phyloP scores from a whole-genome alignment of 176 grass and related monocot genomes.

The Chloris gayana region DNA sequence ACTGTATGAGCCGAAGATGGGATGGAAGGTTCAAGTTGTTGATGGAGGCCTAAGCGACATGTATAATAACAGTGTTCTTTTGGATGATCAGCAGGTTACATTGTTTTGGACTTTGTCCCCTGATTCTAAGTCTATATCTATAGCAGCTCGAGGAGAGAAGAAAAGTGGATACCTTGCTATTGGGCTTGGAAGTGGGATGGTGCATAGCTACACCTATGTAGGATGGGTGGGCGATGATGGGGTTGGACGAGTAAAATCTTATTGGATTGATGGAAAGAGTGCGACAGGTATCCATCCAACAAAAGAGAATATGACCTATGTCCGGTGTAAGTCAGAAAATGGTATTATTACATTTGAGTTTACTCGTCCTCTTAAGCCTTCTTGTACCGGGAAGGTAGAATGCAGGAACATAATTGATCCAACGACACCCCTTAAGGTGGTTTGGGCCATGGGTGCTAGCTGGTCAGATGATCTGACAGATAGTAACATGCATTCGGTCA shows the following conservation, averaged over 20 bases:
- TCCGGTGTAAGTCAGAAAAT: conserved; percentile 71
- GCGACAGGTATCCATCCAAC: conserved; percentile 62
- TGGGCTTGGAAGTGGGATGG: conserved; percentile 70
- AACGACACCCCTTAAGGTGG: conserved; percentile 73
- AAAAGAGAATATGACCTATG: conserved; percentile 73
- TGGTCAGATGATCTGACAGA: conserved; percentile 68
- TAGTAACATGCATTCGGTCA: conserved; percentile 80
- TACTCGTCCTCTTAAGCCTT: conserved; percentile 69
- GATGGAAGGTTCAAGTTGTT: conserved; percentile 93
- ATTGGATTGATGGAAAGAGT: conserved; percentile 78
- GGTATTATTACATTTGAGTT: conserved; percentile 87
- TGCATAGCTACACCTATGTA: conserved; percentile 74
- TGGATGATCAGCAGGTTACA: conserved; percentile 79
- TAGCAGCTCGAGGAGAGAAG: conserved; percentile 67
- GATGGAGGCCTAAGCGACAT: conserved; percentile 91
- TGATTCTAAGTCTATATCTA: conserved; percentile 72
- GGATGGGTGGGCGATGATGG: conserved; percentile 73
- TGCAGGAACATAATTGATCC: conserved; percentile 87
- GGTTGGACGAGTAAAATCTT: conserved; percentile 64
- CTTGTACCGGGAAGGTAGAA: conserved; percentile 59
- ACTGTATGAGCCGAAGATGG: conserved; percentile 80
- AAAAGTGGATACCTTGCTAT: conserved; percentile 86
- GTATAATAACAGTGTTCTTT: conserved; percentile 72
- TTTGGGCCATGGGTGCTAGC: conserved; percentile 89
- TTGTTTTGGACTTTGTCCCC: conserved; percentile 74